Percentiles rank a stretch among this genome's conserved stretches.
These are phyloP conservation scores for Ensete ventricosum DNA, from an alignment of 176 grass and related monocot species.

Conservation along the genomic window DNA sequence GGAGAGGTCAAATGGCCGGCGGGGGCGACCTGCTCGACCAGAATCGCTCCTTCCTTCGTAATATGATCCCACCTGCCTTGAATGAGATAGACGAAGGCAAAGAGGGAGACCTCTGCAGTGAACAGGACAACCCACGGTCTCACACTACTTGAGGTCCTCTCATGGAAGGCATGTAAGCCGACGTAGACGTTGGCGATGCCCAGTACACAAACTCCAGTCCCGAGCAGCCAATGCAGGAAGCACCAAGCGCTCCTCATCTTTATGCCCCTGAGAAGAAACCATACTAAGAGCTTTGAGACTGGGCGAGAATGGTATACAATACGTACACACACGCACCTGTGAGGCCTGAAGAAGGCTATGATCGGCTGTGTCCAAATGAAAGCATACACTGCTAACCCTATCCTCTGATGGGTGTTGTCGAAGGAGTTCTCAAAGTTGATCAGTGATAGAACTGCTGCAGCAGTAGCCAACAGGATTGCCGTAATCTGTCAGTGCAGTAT, in stretches of 20 bases:
- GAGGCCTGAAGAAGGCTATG: slow-evolving; percentile 76
- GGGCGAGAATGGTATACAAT: not conserved
- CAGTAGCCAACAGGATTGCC: slow-evolving; percentile 63
- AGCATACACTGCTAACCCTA: slow-evolving; percentile 67
- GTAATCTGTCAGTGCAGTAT: slow-evolving; percentile 33
- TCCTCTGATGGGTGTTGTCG: slow-evolving; percentile 74
- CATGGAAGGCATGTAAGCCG: slow-evolving; percentile 68
- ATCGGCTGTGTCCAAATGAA: slow-evolving; percentile 84
- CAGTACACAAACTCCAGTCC: slow-evolving; percentile 36
- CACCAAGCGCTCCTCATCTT: slow-evolving; percentile 74
- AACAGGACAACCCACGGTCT: slow-evolving; percentile 58
- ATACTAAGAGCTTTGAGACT: not conserved
- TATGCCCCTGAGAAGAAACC: slow-evolving; percentile 31
- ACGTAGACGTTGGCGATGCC: slow-evolving; percentile 72
- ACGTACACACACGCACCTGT: slow-evolving; percentile 30
- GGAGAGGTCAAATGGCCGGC: not conserved
- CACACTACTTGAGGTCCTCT: slow-evolving; percentile 57
- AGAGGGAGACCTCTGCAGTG: slow-evolving; percentile 59
- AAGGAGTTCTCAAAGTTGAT: slow-evolving; percentile 97
- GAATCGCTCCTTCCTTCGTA: slow-evolving; percentile 46
- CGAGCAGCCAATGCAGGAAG: slow-evolving; percentile 66
- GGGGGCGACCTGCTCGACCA: slow-evolving; percentile 57
- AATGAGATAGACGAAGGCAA: slow-evolving; percentile 62
- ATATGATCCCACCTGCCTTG: slow-evolving; percentile 80
- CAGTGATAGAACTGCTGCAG: slow-evolving; percentile 55